These are phyloP conservation scores for Pleurotus sapidus DNA, from an alignment of 768 basidiomycete species.

Conservation along the genomic window DNA sequence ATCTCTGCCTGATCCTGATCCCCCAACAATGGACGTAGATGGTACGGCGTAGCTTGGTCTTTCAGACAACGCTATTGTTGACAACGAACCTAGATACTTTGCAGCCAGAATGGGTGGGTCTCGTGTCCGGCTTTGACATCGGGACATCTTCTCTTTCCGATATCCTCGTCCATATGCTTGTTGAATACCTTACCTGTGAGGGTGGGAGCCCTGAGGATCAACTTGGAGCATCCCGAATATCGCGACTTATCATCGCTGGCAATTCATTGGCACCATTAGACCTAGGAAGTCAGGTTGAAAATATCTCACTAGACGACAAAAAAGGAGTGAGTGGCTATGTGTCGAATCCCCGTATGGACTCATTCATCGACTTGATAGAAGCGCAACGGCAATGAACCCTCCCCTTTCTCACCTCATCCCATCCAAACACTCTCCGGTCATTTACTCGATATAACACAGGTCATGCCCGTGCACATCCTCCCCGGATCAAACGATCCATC, in stretches of 20 bases:
- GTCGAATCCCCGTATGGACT: background rate
- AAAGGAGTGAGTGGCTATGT: constrained; percentile 47
- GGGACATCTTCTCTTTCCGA: constrained; percentile 62
- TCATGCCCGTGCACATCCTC: constrained; percentile 83
- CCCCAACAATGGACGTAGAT: constrained; percentile 67
- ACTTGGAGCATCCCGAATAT: constrained; percentile 64
- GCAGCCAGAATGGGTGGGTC: constrained; percentile 75
- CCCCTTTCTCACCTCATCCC: constrained; percentile 74
- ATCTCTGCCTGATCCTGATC: constrained; percentile 12
- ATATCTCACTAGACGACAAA: constrained; percentile 38
- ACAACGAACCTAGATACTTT: constrained; percentile 9
- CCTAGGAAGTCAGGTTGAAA: constrained; percentile 27
- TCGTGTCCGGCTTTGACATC: constrained; percentile 83
- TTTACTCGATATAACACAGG: constrained; percentile 71
- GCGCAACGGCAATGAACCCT: constrained; percentile 61
- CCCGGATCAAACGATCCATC: constrained; percentile 89
- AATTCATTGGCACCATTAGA: constrained; percentile 70
- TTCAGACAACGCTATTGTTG: constrained; percentile 1
- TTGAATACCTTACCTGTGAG: constrained; percentile 88
- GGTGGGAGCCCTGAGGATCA: constrained; percentile 68
- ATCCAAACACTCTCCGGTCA: constrained; percentile 64
- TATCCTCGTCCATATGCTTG: constrained; percentile 79
- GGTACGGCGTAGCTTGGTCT: constrained; percentile 33
- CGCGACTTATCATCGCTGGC: constrained; percentile 85
- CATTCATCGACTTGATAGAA: constrained; percentile 36